Evolutionary conservation across 139 green algal genomes (phyloP).

Genomic region (Deuterostichococcus epilithicus): DNA sequence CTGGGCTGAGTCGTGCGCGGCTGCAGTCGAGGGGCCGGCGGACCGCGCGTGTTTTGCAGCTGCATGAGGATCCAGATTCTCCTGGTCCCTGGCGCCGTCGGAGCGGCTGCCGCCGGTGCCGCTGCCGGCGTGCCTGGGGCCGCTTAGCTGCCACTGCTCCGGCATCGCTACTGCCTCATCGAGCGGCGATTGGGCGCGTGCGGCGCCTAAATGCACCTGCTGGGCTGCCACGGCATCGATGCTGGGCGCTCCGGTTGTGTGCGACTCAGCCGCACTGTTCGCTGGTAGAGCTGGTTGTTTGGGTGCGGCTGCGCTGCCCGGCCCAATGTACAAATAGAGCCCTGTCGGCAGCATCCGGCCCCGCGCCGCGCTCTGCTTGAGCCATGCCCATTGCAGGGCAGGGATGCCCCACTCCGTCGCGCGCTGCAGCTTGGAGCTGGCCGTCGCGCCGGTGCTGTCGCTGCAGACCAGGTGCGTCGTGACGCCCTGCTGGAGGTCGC

Average conservation of each 20-base stretch:
- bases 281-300: background rate
- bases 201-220: background rate
- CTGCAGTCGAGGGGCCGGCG: background rate
- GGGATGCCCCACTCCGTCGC: constrained; percentile 22
- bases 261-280: background rate
- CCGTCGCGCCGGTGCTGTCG: background rate
- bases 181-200: background rate
- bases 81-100: background rate
- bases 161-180: background rate
- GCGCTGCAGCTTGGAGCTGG: background rate
- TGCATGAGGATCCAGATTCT: background rate
- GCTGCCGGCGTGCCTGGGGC: background rate
- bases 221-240: background rate
- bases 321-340: background rate
- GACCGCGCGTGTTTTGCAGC: background rate
- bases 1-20: background rate
- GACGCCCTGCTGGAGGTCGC: constrained; percentile 5
- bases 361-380: constrained; percentile 5
- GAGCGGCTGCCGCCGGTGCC: background rate
- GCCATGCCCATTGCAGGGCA: constrained; percentile 14
- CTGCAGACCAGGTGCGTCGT: constrained; percentile 26
- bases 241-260: background rate
- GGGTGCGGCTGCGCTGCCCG: too few relatives aligned
- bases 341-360: background rate
- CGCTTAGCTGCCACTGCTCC: background rate